These are phyloP conservation scores for Xylariaceae sp. DNA, from an alignment of 2,329 filamentous ascomycete genomes.

Conservation along the genomic window DNA sequence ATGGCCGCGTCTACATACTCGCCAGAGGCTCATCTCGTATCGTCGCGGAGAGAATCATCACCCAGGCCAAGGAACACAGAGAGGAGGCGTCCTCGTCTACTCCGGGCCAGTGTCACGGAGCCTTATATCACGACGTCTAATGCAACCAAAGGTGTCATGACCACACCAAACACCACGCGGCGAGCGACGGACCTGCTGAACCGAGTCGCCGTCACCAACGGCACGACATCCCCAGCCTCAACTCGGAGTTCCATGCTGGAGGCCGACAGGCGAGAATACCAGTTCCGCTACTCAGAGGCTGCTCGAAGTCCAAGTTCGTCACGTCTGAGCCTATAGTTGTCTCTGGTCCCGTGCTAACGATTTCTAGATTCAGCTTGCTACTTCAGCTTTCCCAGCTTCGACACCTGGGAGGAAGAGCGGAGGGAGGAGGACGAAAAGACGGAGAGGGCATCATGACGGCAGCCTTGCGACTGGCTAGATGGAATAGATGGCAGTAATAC, in stretches of 20 bases:
- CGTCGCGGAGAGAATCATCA: conserved; percentile 28
- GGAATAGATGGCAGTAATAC: not conserved
- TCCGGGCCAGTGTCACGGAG: conserved; percentile 52
- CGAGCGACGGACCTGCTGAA: conserved; percentile 52
- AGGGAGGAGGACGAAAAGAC: conserved; percentile 35
- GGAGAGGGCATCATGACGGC: conserved; percentile 14
- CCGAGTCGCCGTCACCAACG: conserved; percentile 48
- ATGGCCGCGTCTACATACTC: not conserved
- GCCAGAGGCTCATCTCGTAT: not conserved
- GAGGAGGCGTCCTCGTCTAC: conserved; percentile 47
- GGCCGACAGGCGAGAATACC: conserved; percentile 12
- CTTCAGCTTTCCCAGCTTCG: conserved; percentile 71
- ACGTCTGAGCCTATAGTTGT: not conserved
- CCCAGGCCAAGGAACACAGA: conserved; percentile 5
- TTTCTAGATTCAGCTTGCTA: conserved; percentile 48
- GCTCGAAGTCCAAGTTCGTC: conserved; percentile 22
- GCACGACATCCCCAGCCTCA: conserved; percentile 33
- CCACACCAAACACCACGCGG: conserved; percentile 38
- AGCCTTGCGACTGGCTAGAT: not conserved
- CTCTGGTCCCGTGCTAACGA: too few relatives aligned
- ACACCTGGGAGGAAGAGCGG: conserved; percentile 55
- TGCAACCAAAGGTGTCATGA: conserved; percentile 46
- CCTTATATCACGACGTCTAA: conserved; percentile 55
- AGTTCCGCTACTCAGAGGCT: conserved; percentile 17
- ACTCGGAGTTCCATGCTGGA: conserved; percentile 33